Percentiles rank a stretch among this genome's conserved stretches.
These are phyloP conservation scores for Nemania sp. DNA, from an alignment of 2,329 filamentous ascomycete genomes.

Conservation along the genomic window DNA sequence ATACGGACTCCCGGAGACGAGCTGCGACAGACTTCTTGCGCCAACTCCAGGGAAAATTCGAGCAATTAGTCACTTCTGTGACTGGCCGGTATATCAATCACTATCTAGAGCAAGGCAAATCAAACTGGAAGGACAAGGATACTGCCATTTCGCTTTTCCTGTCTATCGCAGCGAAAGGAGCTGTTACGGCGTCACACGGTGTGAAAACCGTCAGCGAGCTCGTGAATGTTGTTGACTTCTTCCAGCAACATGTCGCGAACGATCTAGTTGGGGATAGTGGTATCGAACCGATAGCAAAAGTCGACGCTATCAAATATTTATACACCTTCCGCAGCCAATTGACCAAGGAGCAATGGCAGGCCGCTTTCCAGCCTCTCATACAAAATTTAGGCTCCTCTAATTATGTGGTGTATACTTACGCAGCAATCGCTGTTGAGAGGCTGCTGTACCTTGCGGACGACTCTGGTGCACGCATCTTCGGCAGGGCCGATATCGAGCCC, in stretches of 20 bases:
- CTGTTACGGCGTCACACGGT: conserved; percentile 83
- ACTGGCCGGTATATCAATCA: conserved; percentile 85
- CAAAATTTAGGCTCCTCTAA: conserved; percentile 87
- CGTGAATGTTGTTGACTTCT: conserved; percentile 91
- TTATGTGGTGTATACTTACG: conserved; percentile 97
- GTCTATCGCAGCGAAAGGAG: conserved; percentile 89
- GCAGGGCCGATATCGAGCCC: conserved; percentile 75
- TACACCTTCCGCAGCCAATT: conserved; percentile 97
- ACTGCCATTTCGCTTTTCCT: conserved; percentile 97
- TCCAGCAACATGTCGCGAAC: conserved; percentile 87
- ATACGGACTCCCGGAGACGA: conserved; percentile 88
- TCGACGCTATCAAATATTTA: conserved; percentile 97
- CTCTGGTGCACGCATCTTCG: conserved; percentile 75
- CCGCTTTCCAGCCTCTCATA: conserved; percentile 85
- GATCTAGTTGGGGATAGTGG: conserved; percentile 74
- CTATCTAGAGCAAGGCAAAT: conserved; percentile 78
- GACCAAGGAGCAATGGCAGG: conserved; percentile 87
- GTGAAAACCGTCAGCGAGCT: conserved; percentile 87
- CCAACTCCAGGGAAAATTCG: conserved; percentile 86
- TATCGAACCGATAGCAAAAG: conserved; percentile 84
- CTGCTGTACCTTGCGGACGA: conserved; percentile 82
- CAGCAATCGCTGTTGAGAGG: conserved; percentile 93
- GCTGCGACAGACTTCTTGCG: conserved; percentile 94
- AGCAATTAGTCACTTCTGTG: conserved; percentile 80
- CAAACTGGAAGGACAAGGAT: conserved; percentile 96